phyloP scores from a whole-genome alignment of 176 grass and related monocot genomes.

The Rhynchospora tenuis region DNA sequence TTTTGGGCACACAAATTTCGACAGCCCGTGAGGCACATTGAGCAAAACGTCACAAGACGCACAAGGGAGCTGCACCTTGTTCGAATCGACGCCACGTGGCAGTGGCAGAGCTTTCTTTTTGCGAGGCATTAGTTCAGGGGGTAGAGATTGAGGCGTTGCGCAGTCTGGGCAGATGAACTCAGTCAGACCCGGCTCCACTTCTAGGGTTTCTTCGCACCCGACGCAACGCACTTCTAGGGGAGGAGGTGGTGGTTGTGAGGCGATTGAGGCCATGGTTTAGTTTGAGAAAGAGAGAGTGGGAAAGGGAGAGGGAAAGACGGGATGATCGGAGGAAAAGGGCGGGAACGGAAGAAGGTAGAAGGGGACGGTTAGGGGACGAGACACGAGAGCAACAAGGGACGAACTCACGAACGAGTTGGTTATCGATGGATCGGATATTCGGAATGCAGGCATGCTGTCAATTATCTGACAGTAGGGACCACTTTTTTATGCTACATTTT shows the following conservation, averaged over 20 bases:
- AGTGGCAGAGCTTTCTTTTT: conserved; percentile 37
- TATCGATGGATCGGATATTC: too few species aligned
- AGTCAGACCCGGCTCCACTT: conserved; percentile 41
- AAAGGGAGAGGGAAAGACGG: too few species aligned
- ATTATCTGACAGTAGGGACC: too few species aligned
- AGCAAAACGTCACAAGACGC: conserved; percentile 31
- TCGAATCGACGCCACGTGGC: conserved; percentile 33
- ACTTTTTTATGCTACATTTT: too few species aligned
- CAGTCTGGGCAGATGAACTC: conserved; percentile 65
- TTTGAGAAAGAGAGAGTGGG: neutral
- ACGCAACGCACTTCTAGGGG: conserved; percentile 31
- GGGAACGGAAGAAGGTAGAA: conserved; percentile 1
- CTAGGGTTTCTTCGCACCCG: conserved; percentile 44
- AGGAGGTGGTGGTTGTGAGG: neutral
- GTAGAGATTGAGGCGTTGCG: conserved; percentile 38
- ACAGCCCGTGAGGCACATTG: conserved; percentile 33
- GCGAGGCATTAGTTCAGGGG: conserved; percentile 51
- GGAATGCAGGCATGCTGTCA: too few species aligned
- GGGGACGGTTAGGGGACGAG: too few species aligned
- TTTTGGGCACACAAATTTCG: conserved; percentile 31
- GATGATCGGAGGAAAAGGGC: neutral
- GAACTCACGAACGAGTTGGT: too few species aligned
- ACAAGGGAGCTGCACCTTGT: conserved; percentile 37
- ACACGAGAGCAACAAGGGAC: too few species aligned
- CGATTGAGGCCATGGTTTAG: neutral